phyloP scores from a whole-genome alignment of 2,329 filamentous ascomycete species.

The Myriangium duriaei region DNA sequence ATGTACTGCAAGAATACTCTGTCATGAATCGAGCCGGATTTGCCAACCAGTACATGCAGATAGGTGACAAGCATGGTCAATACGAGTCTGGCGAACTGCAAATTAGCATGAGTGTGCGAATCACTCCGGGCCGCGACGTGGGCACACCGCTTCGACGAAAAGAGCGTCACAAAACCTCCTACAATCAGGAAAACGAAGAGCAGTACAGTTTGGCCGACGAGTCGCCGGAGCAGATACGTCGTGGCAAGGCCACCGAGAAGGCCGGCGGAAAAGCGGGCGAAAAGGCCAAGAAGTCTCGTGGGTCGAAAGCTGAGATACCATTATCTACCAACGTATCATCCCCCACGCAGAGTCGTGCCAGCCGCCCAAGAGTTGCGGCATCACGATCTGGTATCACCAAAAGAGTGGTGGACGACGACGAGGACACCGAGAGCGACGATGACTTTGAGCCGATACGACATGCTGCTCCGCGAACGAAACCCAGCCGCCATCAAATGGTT shows the following conservation, averaged over 20 bases:
- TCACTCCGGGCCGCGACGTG: slow-evolving; percentile 31
- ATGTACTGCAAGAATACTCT: slow-evolving; percentile 60
- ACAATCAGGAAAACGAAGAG: too few relatives aligned
- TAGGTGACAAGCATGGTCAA: slow-evolving; percentile 33
- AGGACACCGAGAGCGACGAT: slow-evolving; percentile 30
- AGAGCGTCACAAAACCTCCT: slow-evolving; percentile 19
- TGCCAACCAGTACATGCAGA: slow-evolving; percentile 57
- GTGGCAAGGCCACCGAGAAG: slow-evolving; percentile 20
- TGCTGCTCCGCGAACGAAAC: slow-evolving; percentile 25
- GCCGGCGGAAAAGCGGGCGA: slow-evolving; percentile 19
- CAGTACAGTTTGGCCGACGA: too few relatives aligned
- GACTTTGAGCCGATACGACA: slow-evolving; percentile 34
- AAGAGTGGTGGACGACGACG: slow-evolving; percentile 29
- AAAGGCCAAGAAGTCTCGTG: slow-evolving; percentile 24
- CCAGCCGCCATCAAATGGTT: slow-evolving; percentile 25
- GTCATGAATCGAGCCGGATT: slow-evolving; percentile 52
- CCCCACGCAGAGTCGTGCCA: slow-evolving; percentile 19
- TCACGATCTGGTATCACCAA: slow-evolving; percentile 19
- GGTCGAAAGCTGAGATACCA: slow-evolving; percentile 34
- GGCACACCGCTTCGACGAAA: slow-evolving; percentile 19
- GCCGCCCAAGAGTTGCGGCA: slow-evolving; percentile 26
- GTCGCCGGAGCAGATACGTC: too few relatives aligned
- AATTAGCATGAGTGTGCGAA: slow-evolving; percentile 42
- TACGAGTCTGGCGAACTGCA: slow-evolving; percentile 32
- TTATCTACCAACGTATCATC: slow-evolving; percentile 57